Percentiles rank a stretch among this genome's conserved stretches.
Conservation (phyloP, 176 grass and related monocot species). For the Cenchrus purpureus region DNA sequence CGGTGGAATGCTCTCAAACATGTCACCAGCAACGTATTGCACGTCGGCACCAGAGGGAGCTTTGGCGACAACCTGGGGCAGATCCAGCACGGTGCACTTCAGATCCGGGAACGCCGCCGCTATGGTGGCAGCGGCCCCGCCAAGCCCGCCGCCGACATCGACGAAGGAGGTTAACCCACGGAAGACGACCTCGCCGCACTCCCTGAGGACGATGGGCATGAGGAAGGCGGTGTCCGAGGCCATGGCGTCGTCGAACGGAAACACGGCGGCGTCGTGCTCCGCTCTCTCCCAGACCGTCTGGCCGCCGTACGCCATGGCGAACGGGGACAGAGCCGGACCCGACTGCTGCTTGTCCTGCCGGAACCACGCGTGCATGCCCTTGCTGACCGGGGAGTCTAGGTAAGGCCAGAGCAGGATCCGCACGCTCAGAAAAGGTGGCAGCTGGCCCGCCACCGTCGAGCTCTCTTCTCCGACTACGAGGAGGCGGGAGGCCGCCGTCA, state of each 20-base stretch:
- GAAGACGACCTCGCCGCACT: slow-evolving; percentile 36
- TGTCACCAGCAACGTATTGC: background rate
- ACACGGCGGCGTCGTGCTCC: background rate
- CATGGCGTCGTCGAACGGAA: slow-evolving; percentile 45
- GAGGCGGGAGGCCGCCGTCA: background rate
- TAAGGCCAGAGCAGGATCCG: background rate
- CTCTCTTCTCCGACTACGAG: background rate
- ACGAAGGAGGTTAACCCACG: slow-evolving; percentile 42
- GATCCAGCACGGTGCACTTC: background rate
- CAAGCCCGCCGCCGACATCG: slow-evolving; percentile 48
- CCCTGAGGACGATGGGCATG: slow-evolving; percentile 1
- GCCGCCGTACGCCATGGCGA: background rate
- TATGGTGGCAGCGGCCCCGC: background rate
- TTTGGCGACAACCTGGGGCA: background rate
- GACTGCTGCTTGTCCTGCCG: background rate
- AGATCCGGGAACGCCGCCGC: background rate
- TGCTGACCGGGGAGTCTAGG: too few species aligned
- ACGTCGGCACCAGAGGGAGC: background rate
- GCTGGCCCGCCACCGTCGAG: background rate
- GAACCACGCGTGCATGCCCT: background rate
- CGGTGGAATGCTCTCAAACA: background rate
- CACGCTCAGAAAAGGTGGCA: background rate
- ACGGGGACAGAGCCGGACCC: background rate
- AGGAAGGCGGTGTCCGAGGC: slow-evolving; percentile 31
- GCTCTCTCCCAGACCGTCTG: slow-evolving; percentile 30